phyloP scores from a whole-genome alignment of 192 early-diverging fungal species.

The Podila horticola region DNA sequence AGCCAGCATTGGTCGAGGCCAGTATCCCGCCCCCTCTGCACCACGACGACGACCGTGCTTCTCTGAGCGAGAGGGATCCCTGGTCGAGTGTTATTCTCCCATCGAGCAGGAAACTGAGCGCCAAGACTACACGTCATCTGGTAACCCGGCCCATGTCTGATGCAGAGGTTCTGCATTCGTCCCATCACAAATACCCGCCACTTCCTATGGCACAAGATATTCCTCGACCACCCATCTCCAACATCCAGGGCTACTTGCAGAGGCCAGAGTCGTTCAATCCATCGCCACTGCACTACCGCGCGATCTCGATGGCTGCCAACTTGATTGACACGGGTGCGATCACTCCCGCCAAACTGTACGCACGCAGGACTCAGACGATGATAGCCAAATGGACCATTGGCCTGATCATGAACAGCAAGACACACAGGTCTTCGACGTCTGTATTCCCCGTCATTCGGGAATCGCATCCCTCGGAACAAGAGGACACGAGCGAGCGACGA shows the following conservation, averaged over 20 bases:
- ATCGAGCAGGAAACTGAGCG: constrained; percentile 1
- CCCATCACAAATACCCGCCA: constrained; percentile 14
- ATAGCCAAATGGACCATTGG: constrained; percentile 50
- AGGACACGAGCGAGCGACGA: constrained; percentile 5
- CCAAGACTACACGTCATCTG: background rate
- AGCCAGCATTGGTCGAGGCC: constrained; percentile 37
- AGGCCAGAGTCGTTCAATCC: constrained; percentile 43
- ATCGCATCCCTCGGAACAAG: constrained; percentile 31
- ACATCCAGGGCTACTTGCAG: constrained; percentile 37
- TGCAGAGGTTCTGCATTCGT: constrained; percentile 7
- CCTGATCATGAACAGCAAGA: constrained; percentile 43
- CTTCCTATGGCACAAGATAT: constrained; percentile 40
- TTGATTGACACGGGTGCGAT: constrained; percentile 49
- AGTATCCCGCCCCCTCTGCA: constrained; percentile 19
- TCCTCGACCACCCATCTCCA: constrained; percentile 39
- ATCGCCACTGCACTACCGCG: constrained; percentile 38
- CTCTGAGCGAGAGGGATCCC: constrained; percentile 8
- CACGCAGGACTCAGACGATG: constrained; percentile 45
- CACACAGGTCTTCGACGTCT: background rate
- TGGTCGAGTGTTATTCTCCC: constrained; percentile 19
- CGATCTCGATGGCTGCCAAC: constrained; percentile 44
- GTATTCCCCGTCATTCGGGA: constrained; percentile 37
- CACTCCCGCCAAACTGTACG: constrained; percentile 43
- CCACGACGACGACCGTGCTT: background rate
- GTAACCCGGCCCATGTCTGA: constrained; percentile 38